These are phyloP conservation scores for Ophiosphaerella herpotricha DNA, from an alignment of 2,329 filamentous ascomycete species.

Conservation along the genomic window DNA sequence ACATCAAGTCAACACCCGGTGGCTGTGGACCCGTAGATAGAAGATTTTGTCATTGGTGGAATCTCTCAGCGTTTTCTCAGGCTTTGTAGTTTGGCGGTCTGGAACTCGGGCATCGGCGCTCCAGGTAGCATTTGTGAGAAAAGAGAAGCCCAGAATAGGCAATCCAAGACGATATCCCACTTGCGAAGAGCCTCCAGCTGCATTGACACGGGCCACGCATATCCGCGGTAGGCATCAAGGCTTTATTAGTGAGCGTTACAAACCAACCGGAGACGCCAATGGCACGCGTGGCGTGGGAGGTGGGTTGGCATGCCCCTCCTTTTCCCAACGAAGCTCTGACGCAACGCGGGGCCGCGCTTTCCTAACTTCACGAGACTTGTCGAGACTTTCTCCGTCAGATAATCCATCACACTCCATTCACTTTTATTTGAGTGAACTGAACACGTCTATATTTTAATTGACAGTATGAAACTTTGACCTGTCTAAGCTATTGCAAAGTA, in stretches of 20 bases:
- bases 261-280: constrained; percentile 24
- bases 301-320: too few species aligned
- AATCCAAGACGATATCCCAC: constrained; percentile 41
- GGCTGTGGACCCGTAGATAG: constrained; percentile 29
- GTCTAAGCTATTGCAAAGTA: constrained; percentile 10
- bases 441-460: constrained; percentile 8
- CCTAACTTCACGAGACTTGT: constrained; percentile 8
- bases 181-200: constrained; percentile 15
- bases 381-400: not conserved
- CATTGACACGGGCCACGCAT: constrained; percentile 5
- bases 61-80: constrained; percentile 28
- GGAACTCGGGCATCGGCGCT: constrained; percentile 38
- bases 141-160: constrained; percentile 29
- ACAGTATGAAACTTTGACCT: constrained; percentile 7
- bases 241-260: constrained; percentile 33
- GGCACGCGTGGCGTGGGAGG: constrained; percentile 11
- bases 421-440: constrained; percentile 11
- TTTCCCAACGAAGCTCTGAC: constrained; percentile 19
- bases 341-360: constrained; percentile 27
- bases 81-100: constrained; percentile 37
- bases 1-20: constrained; percentile 18
- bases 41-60: constrained; percentile 33
- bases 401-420: constrained; percentile 10
- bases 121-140: constrained; percentile 43
- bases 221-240: constrained; percentile 2